Percentiles rank a stretch among this genome's conserved stretches.
Conservation (phyloP, 1,284 basidiomycete genomes). For the Rhodotorula sp. region DNA sequence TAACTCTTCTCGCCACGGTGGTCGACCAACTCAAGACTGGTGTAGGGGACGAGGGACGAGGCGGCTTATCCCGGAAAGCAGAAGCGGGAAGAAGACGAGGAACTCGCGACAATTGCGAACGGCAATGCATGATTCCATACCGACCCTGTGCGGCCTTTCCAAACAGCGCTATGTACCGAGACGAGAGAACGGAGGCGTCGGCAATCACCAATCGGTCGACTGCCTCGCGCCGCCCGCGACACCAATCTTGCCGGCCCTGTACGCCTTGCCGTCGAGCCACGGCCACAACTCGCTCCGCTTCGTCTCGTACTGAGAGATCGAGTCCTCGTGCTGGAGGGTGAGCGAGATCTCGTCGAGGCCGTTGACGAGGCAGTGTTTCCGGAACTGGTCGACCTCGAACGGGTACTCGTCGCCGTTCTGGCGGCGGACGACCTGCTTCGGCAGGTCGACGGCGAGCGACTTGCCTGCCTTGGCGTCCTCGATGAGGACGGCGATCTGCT, state of each 20-base stretch:
- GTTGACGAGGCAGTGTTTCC: constrained; percentile 85
- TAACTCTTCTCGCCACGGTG: too few relatives aligned
- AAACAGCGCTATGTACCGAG: too few relatives aligned
- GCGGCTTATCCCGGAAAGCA: too few relatives aligned
- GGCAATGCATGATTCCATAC: too few relatives aligned
- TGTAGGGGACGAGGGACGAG: too few relatives aligned
- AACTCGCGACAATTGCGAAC: too few relatives aligned
- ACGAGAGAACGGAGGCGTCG: too few relatives aligned
- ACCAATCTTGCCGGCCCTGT: constrained; percentile 10
- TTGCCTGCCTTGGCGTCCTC: constrained; percentile 75
- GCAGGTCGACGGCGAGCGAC: constrained; percentile 85
- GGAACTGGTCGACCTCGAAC: constrained; percentile 82
- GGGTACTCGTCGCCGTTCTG: constrained; percentile 69
- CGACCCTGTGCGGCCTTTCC: too few relatives aligned
- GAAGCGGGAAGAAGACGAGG: too few relatives aligned
- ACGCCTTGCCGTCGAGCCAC: constrained; percentile 80
- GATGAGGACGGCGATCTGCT: constrained; percentile 71
- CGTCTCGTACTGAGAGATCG: constrained; percentile 74
- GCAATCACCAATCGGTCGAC: constrained; percentile 24
- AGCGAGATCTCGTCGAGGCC: constrained; percentile 91
- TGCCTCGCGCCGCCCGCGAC: background rate
- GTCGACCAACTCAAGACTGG: too few relatives aligned
- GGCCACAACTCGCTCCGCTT: constrained; percentile 75
- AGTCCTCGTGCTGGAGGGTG: constrained; percentile 71
- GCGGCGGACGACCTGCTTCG: constrained; percentile 78